Conservation (phyloP, 2,329 filamentous ascomycete species). For the Neonectria punicea region DNA sequence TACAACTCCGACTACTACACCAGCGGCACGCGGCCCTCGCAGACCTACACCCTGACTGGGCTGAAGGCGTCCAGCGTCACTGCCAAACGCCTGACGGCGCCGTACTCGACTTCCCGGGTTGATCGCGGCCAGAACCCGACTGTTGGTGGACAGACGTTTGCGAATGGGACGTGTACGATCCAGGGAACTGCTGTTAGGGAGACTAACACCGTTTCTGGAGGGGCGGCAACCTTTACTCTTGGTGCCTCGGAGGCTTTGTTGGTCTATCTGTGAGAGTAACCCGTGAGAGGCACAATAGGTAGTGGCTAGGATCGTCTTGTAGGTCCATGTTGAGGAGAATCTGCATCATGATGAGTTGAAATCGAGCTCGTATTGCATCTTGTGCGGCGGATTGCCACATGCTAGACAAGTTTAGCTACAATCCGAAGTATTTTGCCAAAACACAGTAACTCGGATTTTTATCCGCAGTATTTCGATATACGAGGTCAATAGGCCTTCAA, state of each 20-base stretch:
- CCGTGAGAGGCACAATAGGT: background rate
- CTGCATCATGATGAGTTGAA: no score
- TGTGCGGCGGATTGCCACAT: no score
- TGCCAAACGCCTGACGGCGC: slow-evolving; percentile 50
- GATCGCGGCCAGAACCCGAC: slow-evolving; percentile 31
- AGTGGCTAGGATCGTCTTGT: background rate
- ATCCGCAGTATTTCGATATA: no score
- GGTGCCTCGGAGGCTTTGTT: slow-evolving; percentile 24
- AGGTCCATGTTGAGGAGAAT: background rate
- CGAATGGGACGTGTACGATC: slow-evolving; percentile 28
- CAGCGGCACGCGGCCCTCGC: slow-evolving; percentile 42
- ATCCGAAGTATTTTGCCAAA: no score
- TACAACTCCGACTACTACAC: slow-evolving; percentile 59
- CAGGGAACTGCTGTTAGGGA: slow-evolving; percentile 22
- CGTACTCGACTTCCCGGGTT: slow-evolving; percentile 29
- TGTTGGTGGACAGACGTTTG: slow-evolving; percentile 31
- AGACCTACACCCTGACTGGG: slow-evolving; percentile 56
- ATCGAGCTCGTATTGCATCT: no score
- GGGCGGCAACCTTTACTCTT: slow-evolving; percentile 21
- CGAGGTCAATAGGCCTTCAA: no score
- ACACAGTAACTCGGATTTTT: no score
- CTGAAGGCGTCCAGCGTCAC: slow-evolving; percentile 48
- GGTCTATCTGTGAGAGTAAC: slow-evolving; percentile 14
- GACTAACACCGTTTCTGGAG: slow-evolving; percentile 11
- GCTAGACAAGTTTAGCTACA: no score